Conservation (phyloP, 2,329 filamentous ascomycete species). For the Xylaria sp. region DNA sequence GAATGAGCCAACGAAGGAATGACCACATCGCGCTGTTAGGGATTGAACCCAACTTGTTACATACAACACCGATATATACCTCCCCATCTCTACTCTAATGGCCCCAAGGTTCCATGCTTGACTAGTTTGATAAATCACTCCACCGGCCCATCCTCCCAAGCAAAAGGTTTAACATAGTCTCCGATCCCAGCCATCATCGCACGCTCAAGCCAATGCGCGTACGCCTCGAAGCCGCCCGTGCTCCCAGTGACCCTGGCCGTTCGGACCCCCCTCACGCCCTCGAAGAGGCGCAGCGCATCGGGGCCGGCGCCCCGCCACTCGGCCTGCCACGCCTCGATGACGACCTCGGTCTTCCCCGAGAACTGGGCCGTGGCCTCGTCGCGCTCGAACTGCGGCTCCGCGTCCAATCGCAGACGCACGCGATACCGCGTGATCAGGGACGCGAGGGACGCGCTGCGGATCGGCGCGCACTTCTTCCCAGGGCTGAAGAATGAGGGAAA, state of each 20-base stretch:
- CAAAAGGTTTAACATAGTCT: slow-evolving; percentile 31
- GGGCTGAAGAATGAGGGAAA: slow-evolving; percentile 47
- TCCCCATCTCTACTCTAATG: background rate
- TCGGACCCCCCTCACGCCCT: slow-evolving; percentile 55
- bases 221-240: slow-evolving; percentile 55
- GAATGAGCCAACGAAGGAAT: too few species aligned
- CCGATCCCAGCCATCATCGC: slow-evolving; percentile 49
- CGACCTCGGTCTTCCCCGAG: slow-evolving; percentile 52
- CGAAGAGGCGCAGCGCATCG: slow-evolving; percentile 53
- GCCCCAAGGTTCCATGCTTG: background rate
- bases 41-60: too few species aligned
- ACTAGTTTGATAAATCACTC: background rate
- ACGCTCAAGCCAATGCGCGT: slow-evolving; percentile 53
- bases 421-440: slow-evolving; percentile 53
- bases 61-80: too few species aligned
- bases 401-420: slow-evolving; percentile 52
- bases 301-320: slow-evolving; percentile 52
- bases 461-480: slow-evolving; percentile 34
- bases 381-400: slow-evolving; percentile 47
- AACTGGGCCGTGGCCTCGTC: slow-evolving; percentile 50
- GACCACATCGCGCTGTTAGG: too few species aligned
- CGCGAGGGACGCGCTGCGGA: slow-evolving; percentile 40
- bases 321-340: slow-evolving; percentile 53
- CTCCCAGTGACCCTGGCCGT: slow-evolving; percentile 51
- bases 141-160: slow-evolving; percentile 23